These are phyloP conservation scores for Talaromyces sp. DNA, from an alignment of 2,329 filamentous ascomycete genomes.

Conservation along the genomic window DNA sequence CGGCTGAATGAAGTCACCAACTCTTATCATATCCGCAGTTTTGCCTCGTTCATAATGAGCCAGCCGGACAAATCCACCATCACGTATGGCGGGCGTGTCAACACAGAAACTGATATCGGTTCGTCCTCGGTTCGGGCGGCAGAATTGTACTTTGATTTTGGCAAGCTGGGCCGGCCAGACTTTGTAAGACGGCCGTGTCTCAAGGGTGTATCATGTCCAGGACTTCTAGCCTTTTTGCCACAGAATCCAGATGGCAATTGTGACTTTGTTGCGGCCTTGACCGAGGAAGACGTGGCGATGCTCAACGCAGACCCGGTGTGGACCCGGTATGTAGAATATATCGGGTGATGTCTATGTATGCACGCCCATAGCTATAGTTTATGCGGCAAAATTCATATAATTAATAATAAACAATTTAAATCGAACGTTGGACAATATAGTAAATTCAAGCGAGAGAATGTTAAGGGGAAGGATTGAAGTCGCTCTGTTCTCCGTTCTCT, in stretches of 20 bases:
- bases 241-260: constrained; percentile 12
- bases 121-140: constrained; percentile 3
- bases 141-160: constrained; percentile 11
- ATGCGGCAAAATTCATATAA: background rate
- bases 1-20: constrained; percentile 2
- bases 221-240: constrained; percentile 16
- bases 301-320: constrained; percentile 13
- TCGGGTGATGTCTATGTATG: constrained; percentile 9
- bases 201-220: constrained; percentile 5
- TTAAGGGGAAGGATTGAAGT: background rate
- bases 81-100: constrained; percentile 6
- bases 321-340: constrained; percentile 14
- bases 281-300: constrained; percentile 8
- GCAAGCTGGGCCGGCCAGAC: constrained; percentile 14
- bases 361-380: background rate
- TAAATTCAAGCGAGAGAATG: background rate
- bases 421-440: background rate
- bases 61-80: constrained; percentile 5
- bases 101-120: constrained; percentile 6
- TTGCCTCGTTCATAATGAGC: constrained; percentile 4
- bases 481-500: background rate
- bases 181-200: constrained; percentile 14
- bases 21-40: constrained; percentile 6
- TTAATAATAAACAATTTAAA: background rate
- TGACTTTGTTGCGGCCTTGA: constrained; percentile 17